A percentile compares a stretch with the other conserved stretches of the same genome.
These are phyloP conservation scores for Penicillium sp. DNA, from an alignment of 2,329 filamentous ascomycete species.

Conservation along the genomic window DNA sequence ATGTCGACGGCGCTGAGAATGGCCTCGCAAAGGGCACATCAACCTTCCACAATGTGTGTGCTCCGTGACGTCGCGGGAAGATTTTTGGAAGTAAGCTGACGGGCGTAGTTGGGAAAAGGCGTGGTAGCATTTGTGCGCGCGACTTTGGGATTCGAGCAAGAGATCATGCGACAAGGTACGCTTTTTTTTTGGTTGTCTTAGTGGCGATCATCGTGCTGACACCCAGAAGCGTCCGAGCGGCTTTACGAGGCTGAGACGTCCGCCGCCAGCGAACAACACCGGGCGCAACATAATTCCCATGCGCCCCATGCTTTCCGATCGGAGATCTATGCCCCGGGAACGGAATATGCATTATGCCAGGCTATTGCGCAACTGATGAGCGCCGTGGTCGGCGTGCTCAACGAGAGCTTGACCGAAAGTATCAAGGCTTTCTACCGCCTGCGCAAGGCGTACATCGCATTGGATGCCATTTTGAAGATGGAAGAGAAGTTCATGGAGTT, in stretches of 20 bases:
- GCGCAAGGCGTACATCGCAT: slow-evolving; percentile 78
- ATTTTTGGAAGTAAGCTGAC: slow-evolving; percentile 2
- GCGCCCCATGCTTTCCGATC: slow-evolving; percentile 53
- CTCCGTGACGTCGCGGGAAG: slow-evolving; percentile 6
- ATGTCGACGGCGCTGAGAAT: slow-evolving; percentile 78
- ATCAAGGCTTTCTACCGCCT: slow-evolving; percentile 91
- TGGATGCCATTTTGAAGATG: slow-evolving; percentile 74
- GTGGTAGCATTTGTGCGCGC: slow-evolving; percentile 82
- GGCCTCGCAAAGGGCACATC: slow-evolving; percentile 70
- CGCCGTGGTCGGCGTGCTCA: slow-evolving; percentile 82
- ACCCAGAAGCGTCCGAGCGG: slow-evolving; percentile 59
- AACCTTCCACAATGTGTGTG: slow-evolving; percentile 72
- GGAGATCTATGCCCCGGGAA: slow-evolving; percentile 74
- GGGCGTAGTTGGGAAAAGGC: slow-evolving; percentile 66
- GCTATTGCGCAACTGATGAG: slow-evolving; percentile 86
- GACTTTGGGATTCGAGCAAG: slow-evolving; percentile 86
- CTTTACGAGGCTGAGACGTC: slow-evolving; percentile 73
- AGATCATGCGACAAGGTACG: slow-evolving; percentile 74
- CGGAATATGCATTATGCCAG: slow-evolving; percentile 80
- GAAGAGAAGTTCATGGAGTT: slow-evolving; percentile 60
- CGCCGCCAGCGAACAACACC: slow-evolving; percentile 73
- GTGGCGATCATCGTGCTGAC: neutral
- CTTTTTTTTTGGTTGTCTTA: neutral
- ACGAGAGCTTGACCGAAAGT: slow-evolving; percentile 87
- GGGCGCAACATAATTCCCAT: slow-evolving; percentile 63